A percentile compares a stretch with the other conserved stretches of the same genome.
phyloP scores from a whole-genome alignment of 306 rosid species.

The Lathyrus sativus region DNA sequence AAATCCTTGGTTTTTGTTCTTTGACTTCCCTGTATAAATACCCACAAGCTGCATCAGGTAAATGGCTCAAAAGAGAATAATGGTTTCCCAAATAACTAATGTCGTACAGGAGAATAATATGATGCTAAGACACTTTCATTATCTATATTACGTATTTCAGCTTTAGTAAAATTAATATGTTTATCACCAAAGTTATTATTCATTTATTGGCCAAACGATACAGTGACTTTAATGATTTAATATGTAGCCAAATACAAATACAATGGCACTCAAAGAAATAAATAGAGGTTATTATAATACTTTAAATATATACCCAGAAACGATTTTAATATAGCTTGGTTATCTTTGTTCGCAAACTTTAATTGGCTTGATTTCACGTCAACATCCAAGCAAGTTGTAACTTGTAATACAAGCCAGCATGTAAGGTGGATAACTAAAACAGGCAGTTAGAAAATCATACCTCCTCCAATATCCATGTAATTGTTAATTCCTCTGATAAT shows the following conservation, averaged over 20 bases:
- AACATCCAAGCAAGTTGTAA: conserved; percentile 27
- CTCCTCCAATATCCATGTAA: conserved; percentile 98
- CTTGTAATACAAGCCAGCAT: conserved; percentile 13
- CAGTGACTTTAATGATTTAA: conserved; percentile 9
- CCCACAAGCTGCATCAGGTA: conserved; percentile 34
- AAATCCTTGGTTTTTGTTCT: conserved; percentile 85
- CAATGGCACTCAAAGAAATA: neutral
- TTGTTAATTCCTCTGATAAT: conserved; percentile 81
- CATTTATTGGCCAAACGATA: conserved; percentile 15
- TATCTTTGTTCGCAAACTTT: conserved; percentile 14
- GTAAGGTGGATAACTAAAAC: conserved; percentile 28
- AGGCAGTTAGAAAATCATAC: conserved; percentile 43
- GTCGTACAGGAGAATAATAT: conserved; percentile 9
- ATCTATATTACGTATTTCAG: conserved; percentile 13
- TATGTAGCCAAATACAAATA: conserved; percentile 18
- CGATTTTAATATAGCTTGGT: conserved; percentile 5
- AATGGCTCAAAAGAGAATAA: conserved; percentile 33
- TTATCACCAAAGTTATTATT: neutral
- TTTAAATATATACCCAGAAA: conserved; percentile 14
- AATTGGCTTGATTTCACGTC: conserved; percentile 24
- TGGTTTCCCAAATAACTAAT: neutral
- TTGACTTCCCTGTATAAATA: conserved; percentile 71
- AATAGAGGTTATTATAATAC: conserved; percentile 5
- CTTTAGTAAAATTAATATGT: neutral
- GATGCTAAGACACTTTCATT: conserved; percentile 26